Evolutionary conservation across 208 protist species (phyloP), one percentile per base, ranked within the genome.

Genomic region (Leishmania martiniquensis): DNA sequence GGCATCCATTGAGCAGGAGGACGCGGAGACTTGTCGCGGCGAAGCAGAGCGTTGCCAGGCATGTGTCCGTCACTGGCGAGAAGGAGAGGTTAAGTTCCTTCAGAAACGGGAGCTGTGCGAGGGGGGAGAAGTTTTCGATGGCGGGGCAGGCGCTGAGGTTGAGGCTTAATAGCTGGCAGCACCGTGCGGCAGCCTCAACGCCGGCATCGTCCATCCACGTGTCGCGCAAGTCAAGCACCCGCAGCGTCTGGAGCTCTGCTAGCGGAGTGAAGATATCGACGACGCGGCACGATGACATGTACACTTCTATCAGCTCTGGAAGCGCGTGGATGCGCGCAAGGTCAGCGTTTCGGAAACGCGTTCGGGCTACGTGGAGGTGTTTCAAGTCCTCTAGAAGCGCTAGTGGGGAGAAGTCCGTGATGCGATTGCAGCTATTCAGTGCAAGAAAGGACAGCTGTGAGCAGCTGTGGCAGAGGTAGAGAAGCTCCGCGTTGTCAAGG

Each of bases 1-100:
- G 83, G 52, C 83, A 87, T 4, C 72, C 62, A 42, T 76, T 71
- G 25, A 87, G 65, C n/a, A 77, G 42, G 25, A 87, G 29, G 13
- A 73, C 63, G 37, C 66, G 76, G n/a, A 87, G 78, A 42, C 67
- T 67, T 39, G 63, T 29, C 4, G 60, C 32, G 32, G 65, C 34
- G 29, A 62, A 54, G 62, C 77, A 73, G 34, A 87, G 57, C 4
- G 49, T 49, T 6, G 3, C 22, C 57, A 87, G 52, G 32, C 74
- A 78, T 13, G 74, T 54, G 17, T 76, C 71, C 22, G 67, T 71
- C 17, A 84, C 72, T 9, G 12, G 47, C 17, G 60, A 72, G 76
- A 39, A 52, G 9, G 76, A 81, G 51, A 76, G 60, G 72, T 71
- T 57, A 1, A 87, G 70, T n/a, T 76, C 69, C 10, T 74, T 65